phyloP scores from a whole-genome alignment of 495 filamentous ascomycete species.

The Penicillium cataractarum region DNA sequence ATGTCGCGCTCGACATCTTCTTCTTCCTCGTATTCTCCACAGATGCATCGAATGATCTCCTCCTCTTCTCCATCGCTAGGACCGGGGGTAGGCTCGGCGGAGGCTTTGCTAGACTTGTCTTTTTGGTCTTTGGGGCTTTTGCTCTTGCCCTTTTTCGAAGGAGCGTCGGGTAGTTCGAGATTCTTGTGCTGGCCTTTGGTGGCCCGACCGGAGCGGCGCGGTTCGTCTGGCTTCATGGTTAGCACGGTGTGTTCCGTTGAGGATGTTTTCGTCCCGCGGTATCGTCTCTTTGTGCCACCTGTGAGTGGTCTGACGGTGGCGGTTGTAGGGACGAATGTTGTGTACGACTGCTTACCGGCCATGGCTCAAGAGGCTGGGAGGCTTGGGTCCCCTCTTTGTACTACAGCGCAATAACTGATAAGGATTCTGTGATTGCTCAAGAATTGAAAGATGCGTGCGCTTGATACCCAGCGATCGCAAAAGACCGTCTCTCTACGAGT shows the following conservation, averaged over 20 bases:
- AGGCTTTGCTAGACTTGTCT: slow-evolving; percentile 52
- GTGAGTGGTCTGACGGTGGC: slow-evolving; percentile 7
- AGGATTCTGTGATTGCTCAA: slow-evolving; percentile 20
- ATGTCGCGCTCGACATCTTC: slow-evolving; percentile 79
- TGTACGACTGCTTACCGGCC: slow-evolving; percentile 54
- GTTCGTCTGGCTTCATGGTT: slow-evolving; percentile 65
- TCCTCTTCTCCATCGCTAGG: slow-evolving; percentile 68
- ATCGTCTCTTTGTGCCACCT: slow-evolving; percentile 11
- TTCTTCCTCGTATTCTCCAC: slow-evolving; percentile 83
- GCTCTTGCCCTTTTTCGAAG: slow-evolving; percentile 63
- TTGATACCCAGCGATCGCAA: slow-evolving; percentile 37
- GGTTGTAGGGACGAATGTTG: slow-evolving; percentile 11
- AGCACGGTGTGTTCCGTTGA: slow-evolving; percentile 30
- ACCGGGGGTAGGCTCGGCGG: slow-evolving; percentile 53
- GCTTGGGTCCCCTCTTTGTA: slow-evolving; percentile 29
- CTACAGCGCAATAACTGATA: slow-evolving; percentile 43
- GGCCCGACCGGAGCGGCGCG: slow-evolving; percentile 88
- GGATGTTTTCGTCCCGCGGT: not conserved
- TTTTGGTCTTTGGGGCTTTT: slow-evolving; percentile 50
- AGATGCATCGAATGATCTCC: slow-evolving; percentile 88
- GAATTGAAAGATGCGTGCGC: slow-evolving; percentile 25
- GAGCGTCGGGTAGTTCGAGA: slow-evolving; percentile 66
- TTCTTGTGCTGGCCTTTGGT: slow-evolving; percentile 97
- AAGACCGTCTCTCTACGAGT: slow-evolving; percentile 42
- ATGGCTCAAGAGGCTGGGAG: slow-evolving; percentile 34